These are phyloP conservation scores for Suillus fuscotomentosus DNA, from an alignment of 768 basidiomycete genomes.

Conservation along the genomic window DNA sequence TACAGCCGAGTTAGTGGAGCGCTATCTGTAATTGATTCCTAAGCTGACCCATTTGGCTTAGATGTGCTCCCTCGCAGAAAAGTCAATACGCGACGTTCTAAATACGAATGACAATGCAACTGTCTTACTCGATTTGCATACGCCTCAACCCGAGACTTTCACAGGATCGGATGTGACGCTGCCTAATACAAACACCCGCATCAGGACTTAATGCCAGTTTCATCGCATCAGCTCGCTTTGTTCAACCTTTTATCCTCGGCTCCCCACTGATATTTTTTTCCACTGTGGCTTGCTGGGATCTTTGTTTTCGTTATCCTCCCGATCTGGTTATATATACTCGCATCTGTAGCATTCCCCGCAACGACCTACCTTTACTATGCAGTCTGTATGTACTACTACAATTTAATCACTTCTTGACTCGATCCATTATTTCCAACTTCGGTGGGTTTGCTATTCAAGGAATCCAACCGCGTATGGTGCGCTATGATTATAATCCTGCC, in stretches of 20 bases:
- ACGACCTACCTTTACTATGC: not conserved
- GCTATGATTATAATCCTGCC: no score
- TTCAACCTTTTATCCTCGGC: not conserved
- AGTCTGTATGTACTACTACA: conserved; percentile 17
- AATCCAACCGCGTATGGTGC: not conserved
- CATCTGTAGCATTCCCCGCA: conserved; percentile 30
- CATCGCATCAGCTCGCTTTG: not conserved
- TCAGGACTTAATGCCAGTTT: conserved; percentile 22
- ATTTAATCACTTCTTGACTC: not conserved
- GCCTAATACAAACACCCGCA: conserved; percentile 14
- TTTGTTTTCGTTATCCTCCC: not conserved
- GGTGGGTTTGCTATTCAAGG: not conserved
- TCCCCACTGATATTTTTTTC: conserved; percentile 10
- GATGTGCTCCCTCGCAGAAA: conserved; percentile 70
- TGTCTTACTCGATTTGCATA: conserved; percentile 65
- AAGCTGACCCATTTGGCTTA: conserved; percentile 21
- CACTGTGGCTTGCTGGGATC: conserved; percentile 2
- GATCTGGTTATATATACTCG: conserved; percentile 7
- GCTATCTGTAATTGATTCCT: not conserved
- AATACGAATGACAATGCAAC: conserved; percentile 66
- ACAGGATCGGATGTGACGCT: conserved; percentile 14
- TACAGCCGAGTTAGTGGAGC: conserved; percentile 47
- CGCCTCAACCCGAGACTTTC: conserved; percentile 21
- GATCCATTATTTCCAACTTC: not conserved
- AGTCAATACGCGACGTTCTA: conserved; percentile 68